Base-by-base conservation (phyloP, 305 asterid genomes). In the Plantago lanceolata region DNA sequence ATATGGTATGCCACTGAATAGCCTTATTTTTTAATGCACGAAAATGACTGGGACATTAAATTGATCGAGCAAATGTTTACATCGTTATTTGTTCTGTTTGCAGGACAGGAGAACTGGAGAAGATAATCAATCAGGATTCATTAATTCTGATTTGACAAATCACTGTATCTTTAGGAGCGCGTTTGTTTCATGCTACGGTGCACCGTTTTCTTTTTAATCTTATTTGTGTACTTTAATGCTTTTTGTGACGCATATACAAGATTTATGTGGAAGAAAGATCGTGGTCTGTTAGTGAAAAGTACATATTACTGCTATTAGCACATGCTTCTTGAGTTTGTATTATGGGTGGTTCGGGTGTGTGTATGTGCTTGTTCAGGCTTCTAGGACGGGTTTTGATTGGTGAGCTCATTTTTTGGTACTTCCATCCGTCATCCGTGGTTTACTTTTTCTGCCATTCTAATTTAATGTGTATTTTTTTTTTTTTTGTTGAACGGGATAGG, bases 251-350 rank as follows among this genome's bases (percentile, higher is more conserved):
- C 70, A 93, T 96, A 75, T 93, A 81, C 77, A 93, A 89, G 68
- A 93, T 93, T 1, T 93, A 87, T 18, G 80, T 87, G 47, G 98
- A 93, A 78, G 98, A 97, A 70, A 81, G 77, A 80, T 96, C 85
- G 3, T 89, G 98, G 97, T 89, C 98, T 0, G 96, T 85, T 50
- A 93, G 98, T 18, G 94, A 93, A 48, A 93, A 89, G 53, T 93
- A 87, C 47, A 93, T 93, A 19, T 75, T 93, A 7, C 94, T 95
- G 2, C 87, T 93, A 19, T 75, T 93, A 7, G 95, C 96, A 3
- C 87, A 97, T 40, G 68, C 89, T 55, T 89, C 99, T 90, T 96
- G 1, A 81, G 87, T 43, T 68, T 93, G 73, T n/a, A n/a, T n/a
- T n/a, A n/a, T n/a, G n/a, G n/a, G n/a, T n/a, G n/a, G n/a, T n/a